Evolutionary conservation across 495 filamentous ascomycete species (phyloP).

Genomic region (Trichoderma virens): DNA sequence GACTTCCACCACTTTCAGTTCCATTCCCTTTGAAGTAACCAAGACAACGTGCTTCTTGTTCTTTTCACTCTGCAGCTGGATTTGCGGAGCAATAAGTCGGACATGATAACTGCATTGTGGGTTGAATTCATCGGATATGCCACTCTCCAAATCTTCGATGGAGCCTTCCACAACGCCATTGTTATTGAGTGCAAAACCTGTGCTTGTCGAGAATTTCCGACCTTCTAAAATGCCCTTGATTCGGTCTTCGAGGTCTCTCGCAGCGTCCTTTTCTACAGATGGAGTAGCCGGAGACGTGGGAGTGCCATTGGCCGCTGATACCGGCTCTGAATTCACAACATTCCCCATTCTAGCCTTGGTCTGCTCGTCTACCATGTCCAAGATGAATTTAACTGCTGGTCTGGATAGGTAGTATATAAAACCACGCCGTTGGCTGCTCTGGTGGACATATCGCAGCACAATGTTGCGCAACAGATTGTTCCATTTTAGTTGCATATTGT

Average conservation of each 20-base stretch:
- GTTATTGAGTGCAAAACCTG: slow-evolving; percentile 53
- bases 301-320: slow-evolving; percentile 19
- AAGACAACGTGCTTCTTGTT: slow-evolving; percentile 86
- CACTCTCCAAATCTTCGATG: slow-evolving; percentile 56
- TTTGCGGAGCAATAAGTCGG: slow-evolving; percentile 91
- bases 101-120: slow-evolving; percentile 91
- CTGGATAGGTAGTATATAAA: slow-evolving; percentile 98
- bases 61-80: slow-evolving; percentile 96
- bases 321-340: slow-evolving; percentile 23
- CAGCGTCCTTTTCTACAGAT: slow-evolving; percentile 44
- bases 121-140: slow-evolving; percentile 84
- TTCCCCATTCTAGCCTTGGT: slow-evolving; percentile 51
- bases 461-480: slow-evolving; percentile 94
- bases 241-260: slow-evolving; percentile 67
- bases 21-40: slow-evolving; percentile 93
- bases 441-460: slow-evolving; percentile 93
- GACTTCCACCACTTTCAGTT: slow-evolving; percentile 90
- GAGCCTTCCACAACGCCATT: slow-evolving; percentile 34
- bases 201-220: slow-evolving; percentile 50
- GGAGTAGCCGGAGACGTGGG: slow-evolving; percentile 25
- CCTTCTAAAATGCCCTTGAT: slow-evolving; percentile 84
- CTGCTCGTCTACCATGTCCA: slow-evolving; percentile 95
- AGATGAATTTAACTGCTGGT: slow-evolving; percentile 92
- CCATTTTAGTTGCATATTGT: slow-evolving; percentile 97
- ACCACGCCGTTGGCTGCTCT: slow-evolving; percentile 89